Percentiles rank a stretch among this genome's conserved stretches.
These are phyloP conservation scores for Hermanozyma aechmeae DNA, from an alignment of 805 yeast genomes.

Conservation along the genomic window DNA sequence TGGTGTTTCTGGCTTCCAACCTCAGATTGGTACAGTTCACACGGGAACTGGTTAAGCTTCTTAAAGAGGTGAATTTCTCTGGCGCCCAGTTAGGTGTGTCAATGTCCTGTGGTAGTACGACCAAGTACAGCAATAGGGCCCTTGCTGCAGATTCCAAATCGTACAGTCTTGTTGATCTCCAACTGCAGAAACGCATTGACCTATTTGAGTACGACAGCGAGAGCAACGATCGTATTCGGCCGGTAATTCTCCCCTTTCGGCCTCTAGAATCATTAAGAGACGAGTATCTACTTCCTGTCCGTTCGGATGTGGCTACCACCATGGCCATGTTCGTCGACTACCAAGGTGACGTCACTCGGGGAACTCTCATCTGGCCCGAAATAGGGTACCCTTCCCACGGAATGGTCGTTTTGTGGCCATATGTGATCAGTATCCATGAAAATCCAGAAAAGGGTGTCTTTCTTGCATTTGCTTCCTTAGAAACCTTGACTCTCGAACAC, in stretches of 20 bases:
- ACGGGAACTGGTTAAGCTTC: conserved; percentile 17
- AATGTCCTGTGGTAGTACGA: conserved; percentile 15
- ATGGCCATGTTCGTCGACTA: conserved; percentile 33
- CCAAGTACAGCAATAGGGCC: conserved; percentile 20
- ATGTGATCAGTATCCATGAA: conserved; percentile 20
- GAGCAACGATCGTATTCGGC: too few species aligned
- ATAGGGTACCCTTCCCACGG: conserved; percentile 28
- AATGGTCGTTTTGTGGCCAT: conserved; percentile 27
- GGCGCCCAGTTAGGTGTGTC: conserved; percentile 19
- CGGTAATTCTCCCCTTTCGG: too few species aligned
- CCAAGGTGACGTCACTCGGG: conserved; percentile 31
- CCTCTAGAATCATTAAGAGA: conserved; percentile 10
- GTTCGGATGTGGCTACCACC: conserved; percentile 22
- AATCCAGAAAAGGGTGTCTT: conserved; percentile 1
- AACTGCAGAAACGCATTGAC: conserved; percentile 22
- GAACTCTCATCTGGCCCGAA: conserved; percentile 29
- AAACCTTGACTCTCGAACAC: too few species aligned
- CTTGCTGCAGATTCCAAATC: conserved; percentile 22
- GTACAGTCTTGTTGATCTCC: conserved; percentile 29
- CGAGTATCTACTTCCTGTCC: conserved; percentile 24
- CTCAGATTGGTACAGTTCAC: conserved; percentile 22
- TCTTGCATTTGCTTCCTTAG: too few species aligned
- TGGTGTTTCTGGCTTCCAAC: conserved; percentile 20
- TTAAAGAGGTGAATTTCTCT: conserved; percentile 23
- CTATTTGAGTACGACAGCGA: conserved; percentile 25